phyloP scores from a whole-genome alignment of 2,329 filamentous ascomycete genomes.

The Fusarium papillatum region DNA sequence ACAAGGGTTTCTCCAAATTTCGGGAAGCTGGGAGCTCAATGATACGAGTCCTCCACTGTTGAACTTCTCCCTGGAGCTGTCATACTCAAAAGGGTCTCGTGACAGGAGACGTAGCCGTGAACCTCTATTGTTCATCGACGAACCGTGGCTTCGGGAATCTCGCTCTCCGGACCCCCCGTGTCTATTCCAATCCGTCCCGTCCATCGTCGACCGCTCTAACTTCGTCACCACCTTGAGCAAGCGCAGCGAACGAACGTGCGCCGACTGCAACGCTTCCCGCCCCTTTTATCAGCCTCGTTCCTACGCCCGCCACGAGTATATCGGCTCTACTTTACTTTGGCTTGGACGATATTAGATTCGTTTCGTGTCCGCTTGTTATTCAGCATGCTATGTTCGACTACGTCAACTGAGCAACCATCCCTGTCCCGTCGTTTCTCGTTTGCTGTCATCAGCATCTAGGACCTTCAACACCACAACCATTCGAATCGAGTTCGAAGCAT shows the following conservation, averaged over 20 bases:
- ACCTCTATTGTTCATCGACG: not conserved
- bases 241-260: constrained; percentile 27
- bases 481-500: constrained; percentile 23
- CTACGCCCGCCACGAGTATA: constrained; percentile 8
- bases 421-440: constrained; percentile 6
- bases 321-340: not conserved
- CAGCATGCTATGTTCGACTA: constrained; percentile 40
- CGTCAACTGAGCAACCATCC: constrained; percentile 30
- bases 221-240: constrained; percentile 30
- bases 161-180: not conserved
- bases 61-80: not conserved
- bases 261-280: constrained; percentile 27
- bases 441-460: constrained; percentile 21
- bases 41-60: constrained; percentile 7
- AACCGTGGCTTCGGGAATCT: not conserved
- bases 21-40: constrained; percentile 11
- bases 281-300: constrained; percentile 31
- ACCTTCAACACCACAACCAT: not conserved
- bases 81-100: constrained; percentile 18
- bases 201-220: constrained; percentile 17
- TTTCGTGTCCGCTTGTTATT: constrained; percentile 10
- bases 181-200: not conserved
- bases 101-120: constrained; percentile 10
- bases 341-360: constrained; percentile 12
- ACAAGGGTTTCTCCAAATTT: constrained; percentile 40